phyloP scores from a whole-genome alignment of 257 asterid species.

The Solanum pennellii region DNA sequence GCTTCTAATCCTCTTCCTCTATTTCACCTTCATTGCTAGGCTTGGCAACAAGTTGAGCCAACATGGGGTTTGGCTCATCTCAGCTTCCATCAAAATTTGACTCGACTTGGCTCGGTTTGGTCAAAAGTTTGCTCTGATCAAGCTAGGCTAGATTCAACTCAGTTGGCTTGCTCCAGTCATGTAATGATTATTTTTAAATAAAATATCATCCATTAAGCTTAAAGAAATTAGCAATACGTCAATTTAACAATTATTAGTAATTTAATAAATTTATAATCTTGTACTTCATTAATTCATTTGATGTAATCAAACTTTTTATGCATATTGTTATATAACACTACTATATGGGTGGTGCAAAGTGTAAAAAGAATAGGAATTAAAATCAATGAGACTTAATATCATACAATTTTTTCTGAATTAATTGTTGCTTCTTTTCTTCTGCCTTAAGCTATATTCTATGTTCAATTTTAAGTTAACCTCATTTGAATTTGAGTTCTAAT shows the following conservation, averaged over 20 bases:
- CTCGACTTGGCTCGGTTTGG: background rate
- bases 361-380: background rate
- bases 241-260: background rate
- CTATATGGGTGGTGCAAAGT: background rate
- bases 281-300: background rate
- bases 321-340: background rate
- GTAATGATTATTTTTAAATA: background rate
- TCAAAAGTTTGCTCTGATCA: background rate
- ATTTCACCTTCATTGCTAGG: background rate
- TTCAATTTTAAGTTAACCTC: background rate
- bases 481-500: background rate
- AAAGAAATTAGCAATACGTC: background rate
- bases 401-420: background rate
- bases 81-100: background rate
- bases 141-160: background rate
- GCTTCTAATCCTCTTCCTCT: constrained; percentile 4
- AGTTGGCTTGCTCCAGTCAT: background rate
- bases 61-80: background rate
- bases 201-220: background rate
- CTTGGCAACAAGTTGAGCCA: background rate
- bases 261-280: background rate
- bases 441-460: background rate
- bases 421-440: background rate
- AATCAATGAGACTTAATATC: background rate
- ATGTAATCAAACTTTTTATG: background rate